A percentile compares a stretch with the other conserved stretches of the same genome.
Evolutionary conservation across 192 early-diverging fungal species (phyloP).

Genomic region (Entomortierella lignicola): DNA sequence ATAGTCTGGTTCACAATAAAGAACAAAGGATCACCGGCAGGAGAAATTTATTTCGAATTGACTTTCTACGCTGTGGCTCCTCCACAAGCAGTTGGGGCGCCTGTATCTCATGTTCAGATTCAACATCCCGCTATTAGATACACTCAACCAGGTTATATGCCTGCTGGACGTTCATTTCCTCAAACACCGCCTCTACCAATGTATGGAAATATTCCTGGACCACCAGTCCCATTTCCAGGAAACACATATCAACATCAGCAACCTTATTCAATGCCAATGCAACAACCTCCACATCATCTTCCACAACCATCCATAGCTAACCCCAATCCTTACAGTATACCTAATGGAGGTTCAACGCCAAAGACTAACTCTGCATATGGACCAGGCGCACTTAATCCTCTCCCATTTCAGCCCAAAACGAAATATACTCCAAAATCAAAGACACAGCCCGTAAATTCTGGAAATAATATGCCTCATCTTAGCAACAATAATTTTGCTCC

Average conservation of each 20-base stretch:
- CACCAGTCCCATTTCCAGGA: conserved; percentile 37
- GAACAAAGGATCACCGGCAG: conserved; percentile 55
- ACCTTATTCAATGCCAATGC: background rate
- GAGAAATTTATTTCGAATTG: conserved; percentile 66
- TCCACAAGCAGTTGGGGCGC: background rate
- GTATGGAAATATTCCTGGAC: background rate
- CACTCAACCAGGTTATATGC: conserved; percentile 24
- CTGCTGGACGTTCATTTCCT: conserved; percentile 11
- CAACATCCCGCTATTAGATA: conserved; percentile 17
- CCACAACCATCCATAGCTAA: background rate
- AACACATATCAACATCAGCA: conserved; percentile 19
- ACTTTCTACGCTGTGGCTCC: conserved; percentile 61
- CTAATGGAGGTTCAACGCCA: background rate
- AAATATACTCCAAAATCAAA: conserved; percentile 26
- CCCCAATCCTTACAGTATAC: conserved; percentile 1
- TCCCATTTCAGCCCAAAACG: conserved; percentile 20
- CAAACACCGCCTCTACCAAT: conserved; percentile 8
- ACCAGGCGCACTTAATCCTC: conserved; percentile 11
- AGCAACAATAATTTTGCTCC: background rate
- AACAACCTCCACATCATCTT: background rate
- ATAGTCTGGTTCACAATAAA: conserved; percentile 62
- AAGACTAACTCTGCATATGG: conserved; percentile 26
- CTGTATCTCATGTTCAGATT: background rate
- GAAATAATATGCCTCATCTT: background rate
- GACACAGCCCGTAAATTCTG: background rate